phyloP scores from a whole-genome alignment of 768 basidiomycete species.

The Cubamyces sp. region DNA sequence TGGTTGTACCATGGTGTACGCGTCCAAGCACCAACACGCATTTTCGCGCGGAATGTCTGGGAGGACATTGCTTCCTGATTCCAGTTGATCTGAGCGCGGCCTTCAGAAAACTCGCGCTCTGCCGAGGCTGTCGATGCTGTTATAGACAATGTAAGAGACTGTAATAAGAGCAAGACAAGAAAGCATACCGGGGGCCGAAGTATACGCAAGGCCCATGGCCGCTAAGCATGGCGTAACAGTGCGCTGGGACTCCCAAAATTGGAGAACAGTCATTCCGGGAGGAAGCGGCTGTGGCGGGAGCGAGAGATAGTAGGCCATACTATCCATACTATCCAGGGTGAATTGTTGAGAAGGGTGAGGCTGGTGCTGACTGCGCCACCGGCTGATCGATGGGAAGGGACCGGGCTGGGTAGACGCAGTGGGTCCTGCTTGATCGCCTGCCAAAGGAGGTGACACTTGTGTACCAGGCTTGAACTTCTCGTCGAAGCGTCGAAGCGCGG shows the following conservation, averaged over 20 bases:
- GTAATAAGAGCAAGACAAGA: too few relatives aligned
- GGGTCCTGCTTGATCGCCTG: too few relatives aligned
- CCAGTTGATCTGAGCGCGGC: conserved; percentile 3
- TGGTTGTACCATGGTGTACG: neutral
- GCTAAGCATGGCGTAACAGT: neutral
- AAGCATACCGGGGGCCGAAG: neutral
- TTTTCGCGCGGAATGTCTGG: conserved; percentile 1
- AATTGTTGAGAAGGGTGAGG: too few relatives aligned
- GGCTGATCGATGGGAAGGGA: too few relatives aligned
- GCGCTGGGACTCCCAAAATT: neutral
- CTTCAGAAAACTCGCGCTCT: neutral
- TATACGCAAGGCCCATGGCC: conserved; percentile 3
- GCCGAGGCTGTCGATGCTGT: neutral
- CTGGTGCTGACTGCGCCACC: too few relatives aligned
- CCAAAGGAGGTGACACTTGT: too few relatives aligned
- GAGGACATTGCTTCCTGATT: conserved; percentile 7
- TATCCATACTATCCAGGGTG: too few relatives aligned
- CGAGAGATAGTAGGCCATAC: neutral
- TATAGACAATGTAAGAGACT: too few relatives aligned
- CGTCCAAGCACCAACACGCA: neutral
- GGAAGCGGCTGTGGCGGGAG: neutral
- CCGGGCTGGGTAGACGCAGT: too few relatives aligned
- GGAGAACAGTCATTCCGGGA: neutral
- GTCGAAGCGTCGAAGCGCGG: too few relatives aligned
- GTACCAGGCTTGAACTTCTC: too few relatives aligned